Evolutionary conservation across 345 rosid genomes (phyloP), one percentile per base, ranked within the genome.

Genomic region (Rhodomyrtus tomentosa): DNA sequence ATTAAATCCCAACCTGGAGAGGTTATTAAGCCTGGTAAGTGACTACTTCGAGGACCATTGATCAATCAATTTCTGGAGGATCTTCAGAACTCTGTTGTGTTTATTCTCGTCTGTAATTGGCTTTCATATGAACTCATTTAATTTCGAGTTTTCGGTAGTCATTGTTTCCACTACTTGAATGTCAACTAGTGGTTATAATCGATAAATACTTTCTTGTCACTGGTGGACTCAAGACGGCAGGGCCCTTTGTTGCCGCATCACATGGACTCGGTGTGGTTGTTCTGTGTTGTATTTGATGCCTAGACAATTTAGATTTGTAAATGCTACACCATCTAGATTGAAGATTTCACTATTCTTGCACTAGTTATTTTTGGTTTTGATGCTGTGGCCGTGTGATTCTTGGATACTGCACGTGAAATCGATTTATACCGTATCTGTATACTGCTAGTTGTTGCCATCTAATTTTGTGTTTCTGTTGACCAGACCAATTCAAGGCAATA

Each of bases 1-100:
- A 87, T 92, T 76, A 92, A 92, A 86, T 91, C 95, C 54, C 86
- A 89, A 76, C 94, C 92, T 24, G 95, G 95, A 76, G 93, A 93
- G 89, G 87, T 92, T 82, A 55, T 93, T 53, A 90, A 90, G 87
- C 96, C 96, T 82, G 96, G 95, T 93, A 87, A 82, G 18, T 72
- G 21, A 9, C 82, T 62, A 20, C 48, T 62, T 49, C 13, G 3
- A 68, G 45, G 79, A 68, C 79, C 79, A 68, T 36, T 32, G 25
- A 36, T 24, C 79, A 68, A 42, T 49, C 50, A 68, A 68, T 36
- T 24, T 68, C 79, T 68, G 45, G 79, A 68, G 79, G 79, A 36
- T 68, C 25, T 68, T 5, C 40, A 68, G 76, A 68, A 68, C 76
- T 68, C 22, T 18, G 76, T 24, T 18, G 45, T 36, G 76, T 32